These are phyloP conservation scores for Myrica gale DNA, from an alignment of 306 rosid genomes.

Conservation along the genomic window DNA sequence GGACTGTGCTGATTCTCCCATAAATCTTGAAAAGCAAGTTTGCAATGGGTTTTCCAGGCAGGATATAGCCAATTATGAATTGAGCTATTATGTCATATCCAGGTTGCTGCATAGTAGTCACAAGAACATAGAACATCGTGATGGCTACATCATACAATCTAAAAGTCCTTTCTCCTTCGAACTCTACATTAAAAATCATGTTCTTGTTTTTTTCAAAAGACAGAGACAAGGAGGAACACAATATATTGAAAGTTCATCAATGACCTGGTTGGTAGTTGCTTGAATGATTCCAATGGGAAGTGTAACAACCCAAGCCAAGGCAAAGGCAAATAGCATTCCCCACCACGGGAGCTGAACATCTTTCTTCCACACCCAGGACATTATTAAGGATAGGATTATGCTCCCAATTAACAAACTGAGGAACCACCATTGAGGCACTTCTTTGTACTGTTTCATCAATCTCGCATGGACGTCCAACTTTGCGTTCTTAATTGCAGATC, in stretches of 20 bases:
- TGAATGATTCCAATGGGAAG: conserved; percentile 98
- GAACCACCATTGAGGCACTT: conserved; percentile 99
- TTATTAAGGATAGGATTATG: conserved; percentile 55
- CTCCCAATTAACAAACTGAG: conserved; percentile 62
- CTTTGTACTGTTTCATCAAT: conserved; percentile 81
- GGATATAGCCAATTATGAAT: conserved; percentile 84
- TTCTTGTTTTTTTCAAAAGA: not conserved
- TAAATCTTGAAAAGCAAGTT: conserved; percentile 90
- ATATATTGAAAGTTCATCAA: not conserved
- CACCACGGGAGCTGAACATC: conserved; percentile 94
- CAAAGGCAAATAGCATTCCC: conserved; percentile 94
- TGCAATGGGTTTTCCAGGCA: conserved; percentile 97
- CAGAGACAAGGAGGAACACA: not conserved
- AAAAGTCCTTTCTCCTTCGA: not conserved
- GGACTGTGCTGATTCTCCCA: conserved; percentile 95
- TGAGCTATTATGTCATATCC: conserved; percentile 98
- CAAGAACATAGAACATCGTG: not conserved
- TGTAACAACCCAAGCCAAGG: conserved; percentile 77
- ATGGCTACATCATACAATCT: conserved; percentile 12
- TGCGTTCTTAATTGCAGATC: conserved; percentile 59
- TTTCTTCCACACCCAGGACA: conserved; percentile 76
- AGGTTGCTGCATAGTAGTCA: conserved; percentile 74
- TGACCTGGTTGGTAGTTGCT: conserved; percentile 97
- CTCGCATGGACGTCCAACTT: conserved; percentile 78
- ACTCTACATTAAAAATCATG: conserved; percentile 15